Base-by-base conservation (phyloP, 1,284 basidiomycete genomes). In the Quambalaria eucalypti region DNA sequence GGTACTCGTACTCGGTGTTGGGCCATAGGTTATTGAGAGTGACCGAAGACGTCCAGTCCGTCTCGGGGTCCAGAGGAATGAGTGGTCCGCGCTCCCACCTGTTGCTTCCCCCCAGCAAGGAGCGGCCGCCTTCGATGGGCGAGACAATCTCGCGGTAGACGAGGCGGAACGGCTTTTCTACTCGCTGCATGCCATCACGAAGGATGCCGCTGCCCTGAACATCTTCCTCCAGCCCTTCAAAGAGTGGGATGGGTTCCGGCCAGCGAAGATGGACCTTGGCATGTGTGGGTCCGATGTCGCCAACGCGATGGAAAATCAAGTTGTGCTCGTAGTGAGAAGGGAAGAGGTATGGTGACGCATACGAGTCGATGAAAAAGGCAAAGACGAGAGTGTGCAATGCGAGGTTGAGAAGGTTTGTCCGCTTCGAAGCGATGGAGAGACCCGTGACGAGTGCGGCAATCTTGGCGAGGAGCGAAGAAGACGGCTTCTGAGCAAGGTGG, bases 1-100 rank as follows among this genome's bases (percentile, higher is more conserved):
- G 57, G 86, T 85, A 88, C 78, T 88, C 84, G 68, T 88, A 89
- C 8, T 78, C 73, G 2, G 85, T 87, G 49, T 79, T 81, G 0
- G 87, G 85, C 83, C 83, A 87, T 2, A 88, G 79, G 21, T 82
- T 80, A 21, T 76, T 66, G 36, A 89, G 66, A 50, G 77, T 79
- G 10, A 81, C 81, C 0, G 83, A 83, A 40, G 78, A 79, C 2
- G 83, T 82, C 85, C 85, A 89, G 69, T 89, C 87, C 21, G 76
- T 71, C 10, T 80, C 79, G 30, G 77, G 71, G 7, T 59, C 61
- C 31, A 75, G 48, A 1, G 57, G 60, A 25, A 73, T 54, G 9
- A 71, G 50, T 1, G 71, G 73, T 0, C 71, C 73, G 31, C 69
- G 64, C 56, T 74, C 66, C 73, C 73, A 74, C 8, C 47, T 12